Percentiles rank a stretch among this genome's conserved stretches.
phyloP scores from a whole-genome alignment of 1,284 basidiomycete species.

The Cryptococcus floricola region DNA sequence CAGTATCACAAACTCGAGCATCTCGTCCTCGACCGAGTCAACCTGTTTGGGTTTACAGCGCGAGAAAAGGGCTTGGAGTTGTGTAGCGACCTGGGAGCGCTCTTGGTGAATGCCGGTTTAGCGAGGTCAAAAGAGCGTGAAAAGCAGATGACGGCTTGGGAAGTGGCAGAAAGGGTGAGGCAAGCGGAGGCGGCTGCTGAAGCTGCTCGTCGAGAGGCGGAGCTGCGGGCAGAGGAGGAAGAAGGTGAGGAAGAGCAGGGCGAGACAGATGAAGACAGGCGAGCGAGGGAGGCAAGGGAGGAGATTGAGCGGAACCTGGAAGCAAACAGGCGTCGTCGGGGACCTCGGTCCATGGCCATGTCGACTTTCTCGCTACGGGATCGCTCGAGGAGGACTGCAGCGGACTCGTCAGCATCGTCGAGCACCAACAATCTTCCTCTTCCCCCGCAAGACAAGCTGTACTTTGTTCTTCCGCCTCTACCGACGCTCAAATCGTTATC shows the following conservation, averaged over 20 bases:
- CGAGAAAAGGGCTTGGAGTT: slow-evolving; percentile 41
- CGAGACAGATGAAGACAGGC: slow-evolving; percentile 10
- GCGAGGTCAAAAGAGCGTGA: slow-evolving; percentile 45
- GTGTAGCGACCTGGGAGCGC: slow-evolving; percentile 41
- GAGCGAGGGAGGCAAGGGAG: slow-evolving; percentile 15
- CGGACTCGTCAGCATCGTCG: slow-evolving; percentile 7
- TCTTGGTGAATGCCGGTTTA: slow-evolving; percentile 41
- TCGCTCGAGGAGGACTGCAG: slow-evolving; percentile 18
- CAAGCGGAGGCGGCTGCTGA: slow-evolving; percentile 31
- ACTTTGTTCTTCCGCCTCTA: slow-evolving; percentile 46
- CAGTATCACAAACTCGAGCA: slow-evolving; percentile 41
- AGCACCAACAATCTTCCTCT: slow-evolving; percentile 16
- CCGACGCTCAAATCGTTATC: slow-evolving; percentile 42
- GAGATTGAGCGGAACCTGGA: slow-evolving; percentile 27
- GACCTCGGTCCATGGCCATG: slow-evolving; percentile 43
- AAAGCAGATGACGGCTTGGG: slow-evolving; percentile 42
- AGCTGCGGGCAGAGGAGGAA: slow-evolving; percentile 12
- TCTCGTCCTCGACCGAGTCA: slow-evolving; percentile 49
- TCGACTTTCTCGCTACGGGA: slow-evolving; percentile 46
- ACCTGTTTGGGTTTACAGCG: slow-evolving; percentile 48
- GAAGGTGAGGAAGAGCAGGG: slow-evolving; percentile 7
- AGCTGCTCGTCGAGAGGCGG: slow-evolving; percentile 7
- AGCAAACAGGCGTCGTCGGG: slow-evolving; percentile 34
- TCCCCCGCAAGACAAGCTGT: slow-evolving; percentile 34
- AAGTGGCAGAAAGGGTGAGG: slow-evolving; percentile 33